Evolutionary conservation across 345 rosid species (phyloP), one percentile per base, ranked within the genome.

Genomic region (Acer campestre): DNA sequence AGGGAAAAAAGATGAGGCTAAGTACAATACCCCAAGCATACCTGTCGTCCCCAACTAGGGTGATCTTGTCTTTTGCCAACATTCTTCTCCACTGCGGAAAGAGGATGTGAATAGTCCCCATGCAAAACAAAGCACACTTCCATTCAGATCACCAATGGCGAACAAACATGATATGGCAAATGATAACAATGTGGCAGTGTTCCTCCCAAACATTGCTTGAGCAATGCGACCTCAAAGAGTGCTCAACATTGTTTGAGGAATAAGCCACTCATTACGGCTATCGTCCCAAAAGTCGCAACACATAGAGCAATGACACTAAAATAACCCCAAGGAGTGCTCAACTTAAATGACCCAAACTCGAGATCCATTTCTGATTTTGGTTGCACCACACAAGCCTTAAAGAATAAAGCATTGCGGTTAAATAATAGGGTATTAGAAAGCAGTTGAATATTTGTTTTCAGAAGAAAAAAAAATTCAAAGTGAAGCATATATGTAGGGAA

Each of bases 21-120:
- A 95, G 93, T 49, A 93, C 90, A 49, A 88, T 0, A 6, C 97
- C 98, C 97, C 97, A 95, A 67, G 97, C 94, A 22, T 81, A 89
- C 75, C 98, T 86, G 64, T 90, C 86, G 2, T 89, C 90, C 1
- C 90, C 98, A 55, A 93, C 68, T 6, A 92, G 93, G 0, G 92
- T 90, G 29, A 95, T 92, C 84, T 95, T 97, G 13, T 95, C 98
- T 80, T 92, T 93, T 0, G 98, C 94, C 0, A 97, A 98, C 38
- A 84, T 67, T 95, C 98, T 73, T 95, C 98, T 5, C 98, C 98
- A 0, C 98, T 94, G 0, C 95, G 87, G 85, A 93, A 95, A 86
- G 92, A 95, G 75, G 98, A 92, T 31, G 98, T 92, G 0, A 95
- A 95, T 18, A 95, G 85, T 17, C 98, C 98, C 97, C 98, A 93